A percentile compares a stretch with the other conserved stretches of the same genome.
Conservation (phyloP, 306 rosid species). For the Boehmeria nivea region DNA sequence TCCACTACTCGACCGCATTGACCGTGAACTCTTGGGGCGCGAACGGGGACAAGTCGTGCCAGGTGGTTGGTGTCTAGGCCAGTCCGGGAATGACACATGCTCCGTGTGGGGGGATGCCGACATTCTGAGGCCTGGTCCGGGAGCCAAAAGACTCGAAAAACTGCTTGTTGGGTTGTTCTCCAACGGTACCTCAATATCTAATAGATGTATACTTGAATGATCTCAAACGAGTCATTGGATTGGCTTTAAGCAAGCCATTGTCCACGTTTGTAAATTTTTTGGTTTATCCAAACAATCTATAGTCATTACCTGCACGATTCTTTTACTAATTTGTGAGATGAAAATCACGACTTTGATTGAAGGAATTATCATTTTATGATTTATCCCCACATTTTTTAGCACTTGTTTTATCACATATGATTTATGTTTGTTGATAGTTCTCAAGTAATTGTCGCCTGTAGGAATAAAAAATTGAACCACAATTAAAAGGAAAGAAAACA, state of each 20-base stretch:
- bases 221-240: not conserved
- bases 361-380: too few species aligned
- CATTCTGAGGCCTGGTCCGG: conserved; percentile 74
- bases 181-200: conserved; percentile 49
- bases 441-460: too few species aligned
- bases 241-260: not conserved
- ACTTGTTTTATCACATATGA: too few species aligned
- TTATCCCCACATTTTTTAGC: too few species aligned
- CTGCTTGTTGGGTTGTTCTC: conserved; percentile 54
- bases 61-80: conserved; percentile 97
- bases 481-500: too few species aligned
- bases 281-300: too few species aligned
- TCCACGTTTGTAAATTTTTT: conserved; percentile 3
- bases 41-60: conserved; percentile 47
- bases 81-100: conserved; percentile 63
- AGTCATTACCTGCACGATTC: too few species aligned
- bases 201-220: conserved; percentile 55
- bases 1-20: conserved; percentile 75
- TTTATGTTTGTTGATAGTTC: too few species aligned
- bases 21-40: conserved; percentile 54
- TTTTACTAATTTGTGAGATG: too few species aligned
- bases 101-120: conserved; percentile 90
- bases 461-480: too few species aligned
- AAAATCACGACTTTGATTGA: too few species aligned
- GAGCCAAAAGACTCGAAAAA: conserved; percentile 73